These are phyloP conservation scores for Nannochloropsis salina DNA, from an alignment of 108 stramenopile genomes.

Conservation along the genomic window DNA sequence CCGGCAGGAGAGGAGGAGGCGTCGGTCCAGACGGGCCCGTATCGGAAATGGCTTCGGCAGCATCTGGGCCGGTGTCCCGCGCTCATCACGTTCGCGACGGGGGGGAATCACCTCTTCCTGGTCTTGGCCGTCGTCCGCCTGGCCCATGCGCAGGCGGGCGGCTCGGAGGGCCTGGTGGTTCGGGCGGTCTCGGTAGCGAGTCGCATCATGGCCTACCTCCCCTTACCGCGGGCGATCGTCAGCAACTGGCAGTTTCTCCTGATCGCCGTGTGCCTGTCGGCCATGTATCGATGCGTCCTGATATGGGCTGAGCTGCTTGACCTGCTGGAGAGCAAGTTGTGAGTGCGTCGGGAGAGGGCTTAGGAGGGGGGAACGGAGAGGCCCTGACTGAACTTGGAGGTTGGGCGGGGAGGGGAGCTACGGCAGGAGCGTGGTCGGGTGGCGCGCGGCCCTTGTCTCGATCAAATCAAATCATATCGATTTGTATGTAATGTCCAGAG, in stretches of 20 bases:
- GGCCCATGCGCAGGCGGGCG: background rate
- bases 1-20: background rate
- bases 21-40: background rate
- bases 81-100: background rate
- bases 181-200: background rate
- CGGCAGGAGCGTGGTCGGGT: too few species aligned
- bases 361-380: too few species aligned
- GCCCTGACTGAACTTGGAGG: too few species aligned
- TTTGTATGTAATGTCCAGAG: too few species aligned
- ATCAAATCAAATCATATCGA: too few species aligned
- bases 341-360: background rate
- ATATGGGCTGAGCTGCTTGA: background rate
- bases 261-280: background rate
- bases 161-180: background rate
- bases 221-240: background rate
- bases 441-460: too few species aligned
- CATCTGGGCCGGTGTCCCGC: background rate
- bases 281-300: background rate
- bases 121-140: background rate
- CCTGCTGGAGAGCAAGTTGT: background rate
- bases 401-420: too few species aligned
- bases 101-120: background rate
- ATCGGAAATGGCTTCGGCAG: conserved; percentile 5
- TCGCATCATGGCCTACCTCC: background rate
- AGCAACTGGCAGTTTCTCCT: background rate